A percentile compares a stretch with the other conserved stretches of the same genome.
phyloP scores from a whole-genome alignment of 2,329 filamentous ascomycete genomes.

The Graphilbum ipis-grandicollis region DNA sequence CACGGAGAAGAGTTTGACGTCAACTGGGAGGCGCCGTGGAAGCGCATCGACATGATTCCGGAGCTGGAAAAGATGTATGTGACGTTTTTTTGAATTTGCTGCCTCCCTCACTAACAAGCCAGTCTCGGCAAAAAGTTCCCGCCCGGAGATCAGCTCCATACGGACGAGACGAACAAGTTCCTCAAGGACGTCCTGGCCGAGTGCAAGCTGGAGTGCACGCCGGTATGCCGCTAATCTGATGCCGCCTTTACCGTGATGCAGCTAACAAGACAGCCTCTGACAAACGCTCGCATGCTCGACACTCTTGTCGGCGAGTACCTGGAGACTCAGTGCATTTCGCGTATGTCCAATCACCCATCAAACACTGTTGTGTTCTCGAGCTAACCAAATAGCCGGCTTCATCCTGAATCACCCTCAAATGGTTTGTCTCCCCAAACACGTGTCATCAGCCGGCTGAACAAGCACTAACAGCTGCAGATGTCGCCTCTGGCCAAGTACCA shows the following conservation, averaged over 20 bases:
- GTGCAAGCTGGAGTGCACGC: conserved; percentile 75
- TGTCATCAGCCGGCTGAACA: no score
- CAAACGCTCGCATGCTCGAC: conserved; percentile 92
- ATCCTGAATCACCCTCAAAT: conserved; percentile 11
- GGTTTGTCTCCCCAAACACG: no score
- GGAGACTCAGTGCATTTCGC: conserved; percentile 55
- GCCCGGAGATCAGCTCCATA: conserved; percentile 75
- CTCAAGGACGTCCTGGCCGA: conserved; percentile 72
- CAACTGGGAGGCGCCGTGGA: conserved; percentile 95
- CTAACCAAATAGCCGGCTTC: conserved; percentile 7
- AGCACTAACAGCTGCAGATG: conserved; percentile 33
- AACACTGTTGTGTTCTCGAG: background rate
- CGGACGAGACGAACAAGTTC: conserved; percentile 74
- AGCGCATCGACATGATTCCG: conserved; percentile 87
- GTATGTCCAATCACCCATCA: background rate
- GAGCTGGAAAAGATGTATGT: conserved; percentile 50
- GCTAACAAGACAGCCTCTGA: conserved; percentile 42
- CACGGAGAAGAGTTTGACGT: conserved; percentile 74
- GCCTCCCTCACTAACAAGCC: background rate
- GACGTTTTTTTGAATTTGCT: no score
- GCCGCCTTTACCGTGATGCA: no score
- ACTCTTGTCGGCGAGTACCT: conserved; percentile 89
- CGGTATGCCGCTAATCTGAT: no score
- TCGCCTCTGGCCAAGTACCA: conserved; percentile 93
- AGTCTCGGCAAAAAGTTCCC: conserved; percentile 73